Evolutionary conservation across 257 asterid genomes (phyloP), one percentile per base, ranked within the genome.

Genomic region (Sherardia arvensis): DNA sequence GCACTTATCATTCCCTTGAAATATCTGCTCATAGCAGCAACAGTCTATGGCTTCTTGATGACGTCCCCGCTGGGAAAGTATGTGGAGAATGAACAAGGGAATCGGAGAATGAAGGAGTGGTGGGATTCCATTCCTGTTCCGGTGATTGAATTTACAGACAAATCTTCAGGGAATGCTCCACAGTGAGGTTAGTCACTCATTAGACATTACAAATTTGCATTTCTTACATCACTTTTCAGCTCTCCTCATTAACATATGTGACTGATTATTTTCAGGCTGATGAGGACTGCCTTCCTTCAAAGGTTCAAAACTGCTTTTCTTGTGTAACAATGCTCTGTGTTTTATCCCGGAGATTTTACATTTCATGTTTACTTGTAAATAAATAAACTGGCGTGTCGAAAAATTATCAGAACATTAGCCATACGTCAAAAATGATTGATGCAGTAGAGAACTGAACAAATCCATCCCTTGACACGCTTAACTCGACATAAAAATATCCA

Each of bases 51-150:
- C 34, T 87, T 75, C 66, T 45, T 67, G 21, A 59, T 27, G 65
- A 85, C 84, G 20, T 84, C 90, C 5, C 67, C 65, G 59, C 5
- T 80, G 18, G 92, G 87, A 68, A 78, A 74, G 73, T 17, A 2
- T 6, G 54, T 76, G 72, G 80, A 80, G 55, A 83, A 64, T 15
- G 92, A 88, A 1, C 83, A 70, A 43, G 85, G 95, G 12, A 82
- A 86, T 29, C 77, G 97, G 17, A 79, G 97, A 5, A 57, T 85
- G 12, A 75, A 71, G 70, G 98, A 88, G 71, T 91, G 97, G 98
- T 91, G 98, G 98, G 95, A 88, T 64, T 85, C 97, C 4, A 88
- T 91, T 66, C 95, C 97, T 1, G 74, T 91, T 7, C 71, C 82
- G 10, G 87, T 89, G 0, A 87, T 91, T 0, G 89, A 86, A 68